phyloP scores from a whole-genome alignment of 2,329 filamentous ascomycete genomes.

The Pseudogymnoascus sp. region DNA sequence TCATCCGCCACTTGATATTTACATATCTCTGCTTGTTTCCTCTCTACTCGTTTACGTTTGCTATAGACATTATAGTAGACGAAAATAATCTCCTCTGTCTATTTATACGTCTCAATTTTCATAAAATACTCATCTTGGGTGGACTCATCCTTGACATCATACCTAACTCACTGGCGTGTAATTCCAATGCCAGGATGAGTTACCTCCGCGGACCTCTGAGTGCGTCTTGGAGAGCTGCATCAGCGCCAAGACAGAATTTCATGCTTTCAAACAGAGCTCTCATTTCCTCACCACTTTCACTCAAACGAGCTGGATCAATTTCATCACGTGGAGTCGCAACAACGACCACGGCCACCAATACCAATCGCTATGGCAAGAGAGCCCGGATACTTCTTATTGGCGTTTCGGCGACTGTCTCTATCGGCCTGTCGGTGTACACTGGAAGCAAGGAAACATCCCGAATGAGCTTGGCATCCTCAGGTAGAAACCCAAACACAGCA shows the following conservation, averaged over 20 bases:
- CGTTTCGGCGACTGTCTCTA: slow-evolving; percentile 16
- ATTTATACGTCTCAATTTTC: neutral
- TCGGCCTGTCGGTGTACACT: neutral
- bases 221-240: slow-evolving; percentile 3
- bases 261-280: neutral
- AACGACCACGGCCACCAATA: neutral
- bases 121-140: neutral
- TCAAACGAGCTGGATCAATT: neutral
- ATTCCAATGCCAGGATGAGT: neutral
- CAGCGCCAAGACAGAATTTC: neutral
- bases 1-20: neutral
- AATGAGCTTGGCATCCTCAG: neutral
- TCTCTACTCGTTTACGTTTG: neutral
- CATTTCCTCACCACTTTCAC: neutral
- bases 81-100: neutral
- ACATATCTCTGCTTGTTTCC: neutral
- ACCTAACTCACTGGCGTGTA: too few relatives aligned
- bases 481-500: neutral
- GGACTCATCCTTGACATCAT: neutral
- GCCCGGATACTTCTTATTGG: slow-evolving; percentile 3
- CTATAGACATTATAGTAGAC: neutral
- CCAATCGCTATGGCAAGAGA: neutral
- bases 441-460: neutral
- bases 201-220: neutral
- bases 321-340: slow-evolving; percentile 8